These are phyloP conservation scores for Lachancea fermentati DNA, from an alignment of 805 yeast species.

Conservation along the genomic window DNA sequence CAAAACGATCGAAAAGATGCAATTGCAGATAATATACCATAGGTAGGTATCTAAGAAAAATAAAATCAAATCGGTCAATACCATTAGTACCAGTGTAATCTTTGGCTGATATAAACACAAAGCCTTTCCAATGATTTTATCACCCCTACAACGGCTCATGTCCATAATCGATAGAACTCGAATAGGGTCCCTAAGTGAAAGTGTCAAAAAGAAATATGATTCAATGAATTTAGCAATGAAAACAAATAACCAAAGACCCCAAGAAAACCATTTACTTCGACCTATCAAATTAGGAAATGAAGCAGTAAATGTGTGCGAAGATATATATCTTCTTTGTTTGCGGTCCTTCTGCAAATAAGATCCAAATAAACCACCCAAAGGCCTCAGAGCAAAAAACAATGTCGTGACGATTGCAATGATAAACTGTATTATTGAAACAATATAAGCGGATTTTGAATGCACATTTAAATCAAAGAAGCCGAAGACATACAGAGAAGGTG, in stretches of 20 bases:
- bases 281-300: slow-evolving; percentile 50
- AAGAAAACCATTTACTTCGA: slow-evolving; percentile 53
- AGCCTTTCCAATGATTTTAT: slow-evolving; percentile 44
- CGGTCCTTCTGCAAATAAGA: slow-evolving; percentile 32
- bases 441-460: slow-evolving; percentile 31
- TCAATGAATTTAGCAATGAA: slow-evolving; percentile 66
- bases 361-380: slow-evolving; percentile 52
- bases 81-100: slow-evolving; percentile 48
- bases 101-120: slow-evolving; percentile 54
- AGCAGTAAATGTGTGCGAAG: slow-evolving; percentile 55
- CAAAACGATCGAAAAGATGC: slow-evolving; percentile 63
- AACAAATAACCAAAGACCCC: slow-evolving; percentile 63
- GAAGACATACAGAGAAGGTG: slow-evolving; percentile 53
- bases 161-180: slow-evolving; percentile 58
- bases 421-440: slow-evolving; percentile 51
- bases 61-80: slow-evolving; percentile 57
- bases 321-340: slow-evolving; percentile 38
- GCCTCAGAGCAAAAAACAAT: slow-evolving; percentile 53
- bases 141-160: slow-evolving; percentile 57
- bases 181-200: slow-evolving; percentile 68
- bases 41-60: slow-evolving; percentile 78
- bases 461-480: slow-evolving; percentile 28
- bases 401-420: slow-evolving; percentile 49
- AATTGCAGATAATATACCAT: slow-evolving; percentile 82
- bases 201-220: slow-evolving; percentile 71